phyloP scores from a whole-genome alignment of 352 stramenopile species.

The Phytophthora uliginosa region DNA sequence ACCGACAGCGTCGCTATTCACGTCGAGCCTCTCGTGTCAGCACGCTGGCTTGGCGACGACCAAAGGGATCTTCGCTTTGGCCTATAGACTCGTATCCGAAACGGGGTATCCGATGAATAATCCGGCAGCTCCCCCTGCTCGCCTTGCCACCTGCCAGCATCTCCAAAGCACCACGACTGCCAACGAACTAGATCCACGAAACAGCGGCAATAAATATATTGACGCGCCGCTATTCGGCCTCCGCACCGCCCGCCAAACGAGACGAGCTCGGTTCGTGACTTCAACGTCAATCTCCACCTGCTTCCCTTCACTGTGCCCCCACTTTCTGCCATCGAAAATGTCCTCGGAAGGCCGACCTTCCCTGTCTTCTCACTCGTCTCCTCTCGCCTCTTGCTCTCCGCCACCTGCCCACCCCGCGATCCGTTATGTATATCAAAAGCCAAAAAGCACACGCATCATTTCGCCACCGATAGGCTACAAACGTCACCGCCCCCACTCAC shows the following conservation, averaged over 20 bases:
- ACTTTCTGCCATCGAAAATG: constrained; percentile 53
- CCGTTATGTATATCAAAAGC: constrained; percentile 44
- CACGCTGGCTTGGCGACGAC: background rate
- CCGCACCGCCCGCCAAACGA: constrained; percentile 11
- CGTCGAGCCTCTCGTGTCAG: background rate
- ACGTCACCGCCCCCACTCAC: constrained; percentile 34
- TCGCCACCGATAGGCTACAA: constrained; percentile 41
- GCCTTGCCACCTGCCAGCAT: constrained; percentile 4
- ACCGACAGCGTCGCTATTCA: constrained; percentile 10
- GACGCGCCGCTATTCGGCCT: constrained; percentile 35
- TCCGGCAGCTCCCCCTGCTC: background rate
- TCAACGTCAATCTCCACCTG: constrained; percentile 27
- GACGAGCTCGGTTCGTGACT: constrained; percentile 24
- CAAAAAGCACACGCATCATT: constrained; percentile 40
- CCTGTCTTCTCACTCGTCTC: constrained; percentile 5
- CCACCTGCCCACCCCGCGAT: constrained; percentile 29
- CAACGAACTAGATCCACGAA: constrained; percentile 19
- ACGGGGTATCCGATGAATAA: background rate
- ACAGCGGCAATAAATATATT: constrained; percentile 60
- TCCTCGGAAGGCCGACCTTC: constrained; percentile 24
- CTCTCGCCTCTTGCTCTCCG: constrained; percentile 20
- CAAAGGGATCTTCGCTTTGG: background rate
- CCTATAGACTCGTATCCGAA: background rate
- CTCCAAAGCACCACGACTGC: background rate
- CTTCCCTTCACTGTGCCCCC: constrained; percentile 5